Conservation (phyloP, 2,329 filamentous ascomycete genomes). For the Celoporthe dispersa region DNA sequence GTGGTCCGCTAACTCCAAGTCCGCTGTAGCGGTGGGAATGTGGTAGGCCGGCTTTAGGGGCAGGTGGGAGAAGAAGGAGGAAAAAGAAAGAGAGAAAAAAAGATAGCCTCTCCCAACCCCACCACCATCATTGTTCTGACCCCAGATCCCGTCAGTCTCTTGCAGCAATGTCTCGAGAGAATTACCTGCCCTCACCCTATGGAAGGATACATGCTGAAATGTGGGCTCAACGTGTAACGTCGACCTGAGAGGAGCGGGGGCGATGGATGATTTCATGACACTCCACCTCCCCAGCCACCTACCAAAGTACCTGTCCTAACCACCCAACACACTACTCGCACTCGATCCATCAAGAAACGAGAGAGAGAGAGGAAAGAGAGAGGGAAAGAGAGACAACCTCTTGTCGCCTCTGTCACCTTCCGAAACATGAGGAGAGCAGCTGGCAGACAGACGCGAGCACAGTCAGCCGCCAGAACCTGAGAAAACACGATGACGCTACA, state of each 20-base stretch:
- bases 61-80: too few species aligned
- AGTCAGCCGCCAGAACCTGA: background rate
- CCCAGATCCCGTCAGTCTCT: too few species aligned
- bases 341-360: background rate
- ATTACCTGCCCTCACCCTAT: background rate
- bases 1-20: background rate
- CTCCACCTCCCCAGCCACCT: slow-evolving; percentile 5
- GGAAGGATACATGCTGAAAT: background rate
- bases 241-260: background rate
- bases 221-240: background rate
- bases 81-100: too few species aligned
- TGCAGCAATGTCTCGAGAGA: background rate
- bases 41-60: too few species aligned
- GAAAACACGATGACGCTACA: background rate
- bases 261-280: background rate
- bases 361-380: background rate
- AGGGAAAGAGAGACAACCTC: background rate
- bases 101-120: too few species aligned
- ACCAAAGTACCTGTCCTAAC: background rate
- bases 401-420: background rate
- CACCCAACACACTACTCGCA: background rate
- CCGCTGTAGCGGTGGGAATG: too few species aligned
- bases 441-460: background rate
- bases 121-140: too few species aligned
- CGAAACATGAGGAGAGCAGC: background rate